phyloP scores from a whole-genome alignment of 139 green algal genomes.

The Chlamydomonas schloesseri region DNA sequence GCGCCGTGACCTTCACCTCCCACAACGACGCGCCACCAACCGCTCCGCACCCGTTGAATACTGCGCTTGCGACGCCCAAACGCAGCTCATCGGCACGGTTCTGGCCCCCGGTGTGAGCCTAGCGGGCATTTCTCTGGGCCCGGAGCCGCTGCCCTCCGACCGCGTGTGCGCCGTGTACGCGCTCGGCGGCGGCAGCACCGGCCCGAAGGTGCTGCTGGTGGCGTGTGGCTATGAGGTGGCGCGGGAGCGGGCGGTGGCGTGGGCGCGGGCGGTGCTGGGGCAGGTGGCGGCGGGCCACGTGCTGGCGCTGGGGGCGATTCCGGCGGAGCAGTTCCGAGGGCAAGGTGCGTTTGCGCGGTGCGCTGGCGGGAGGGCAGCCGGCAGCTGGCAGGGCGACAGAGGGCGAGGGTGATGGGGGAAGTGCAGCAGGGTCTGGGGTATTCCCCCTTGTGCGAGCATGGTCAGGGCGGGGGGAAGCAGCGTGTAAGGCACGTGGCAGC shows the following conservation, averaged over 20 bases:
- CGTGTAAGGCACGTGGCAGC: neutral
- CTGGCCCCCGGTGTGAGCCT: conserved; percentile 12
- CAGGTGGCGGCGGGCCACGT: conserved; percentile 26
- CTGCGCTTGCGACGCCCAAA: neutral
- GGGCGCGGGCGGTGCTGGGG: conserved; percentile 43
- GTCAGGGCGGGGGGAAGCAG: neutral
- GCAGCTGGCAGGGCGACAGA: neutral
- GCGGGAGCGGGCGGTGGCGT: conserved; percentile 41
- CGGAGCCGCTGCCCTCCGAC: neutral
- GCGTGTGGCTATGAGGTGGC: conserved; percentile 42
- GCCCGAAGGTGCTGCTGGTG: conserved; percentile 29
- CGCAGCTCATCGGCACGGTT: conserved; percentile 1
- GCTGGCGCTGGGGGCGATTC: conserved; percentile 42
- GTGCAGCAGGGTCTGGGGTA: too few species aligned
- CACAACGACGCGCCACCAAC: too few species aligned
- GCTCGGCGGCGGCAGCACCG: neutral
- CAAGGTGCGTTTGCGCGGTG: conserved; percentile 10
- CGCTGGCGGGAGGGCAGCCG: too few species aligned
- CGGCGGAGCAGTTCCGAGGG: conserved; percentile 29
- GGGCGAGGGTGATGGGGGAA: neutral
- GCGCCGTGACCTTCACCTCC: too few species aligned
- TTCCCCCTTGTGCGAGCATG: neutral
- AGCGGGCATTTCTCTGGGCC: neutral
- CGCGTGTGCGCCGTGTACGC: conserved; percentile 4
- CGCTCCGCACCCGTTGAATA: neutral